These are phyloP conservation scores for Trametes sp. DNA, from an alignment of 1,284 basidiomycete species.

Conservation along the genomic window DNA sequence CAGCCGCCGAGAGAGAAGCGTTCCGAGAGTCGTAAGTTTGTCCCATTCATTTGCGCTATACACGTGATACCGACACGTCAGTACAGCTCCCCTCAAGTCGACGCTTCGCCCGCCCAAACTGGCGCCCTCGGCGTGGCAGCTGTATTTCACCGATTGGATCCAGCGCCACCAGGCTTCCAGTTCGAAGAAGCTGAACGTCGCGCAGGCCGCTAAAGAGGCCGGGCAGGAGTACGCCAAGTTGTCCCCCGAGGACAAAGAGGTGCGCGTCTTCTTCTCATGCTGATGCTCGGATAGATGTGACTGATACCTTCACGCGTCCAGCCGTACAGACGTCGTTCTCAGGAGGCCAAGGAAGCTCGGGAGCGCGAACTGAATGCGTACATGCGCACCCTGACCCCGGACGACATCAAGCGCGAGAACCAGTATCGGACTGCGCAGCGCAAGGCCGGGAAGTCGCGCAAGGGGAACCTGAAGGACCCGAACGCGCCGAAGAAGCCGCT, in stretches of 20 bases:
- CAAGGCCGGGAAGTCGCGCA: slow-evolving; percentile 92
- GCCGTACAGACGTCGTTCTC: slow-evolving; percentile 86
- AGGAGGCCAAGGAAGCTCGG: slow-evolving; percentile 83
- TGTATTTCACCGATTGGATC: slow-evolving; percentile 97
- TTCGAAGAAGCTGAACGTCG: slow-evolving; percentile 90
- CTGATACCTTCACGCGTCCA: slow-evolving; percentile 45
- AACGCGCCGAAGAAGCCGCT: slow-evolving; percentile 97
- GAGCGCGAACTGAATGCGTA: slow-evolving; percentile 87
- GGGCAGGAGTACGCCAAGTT: slow-evolving; percentile 89
- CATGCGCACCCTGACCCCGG: slow-evolving; percentile 90
- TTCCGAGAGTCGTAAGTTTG: slow-evolving; percentile 39
- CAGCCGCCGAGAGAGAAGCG: slow-evolving; percentile 42
- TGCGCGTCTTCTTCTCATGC: slow-evolving; percentile 45
- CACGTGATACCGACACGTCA: slow-evolving; percentile 36
- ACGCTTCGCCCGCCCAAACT: slow-evolving; percentile 88
- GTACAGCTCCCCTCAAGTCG: slow-evolving; percentile 65
- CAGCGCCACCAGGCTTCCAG: slow-evolving; percentile 85
- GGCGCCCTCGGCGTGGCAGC: slow-evolving; percentile 95
- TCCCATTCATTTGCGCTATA: slow-evolving; percentile 21
- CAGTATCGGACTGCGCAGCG: slow-evolving; percentile 90
- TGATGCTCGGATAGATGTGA: slow-evolving; percentile 38
- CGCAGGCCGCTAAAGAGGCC: slow-evolving; percentile 95
- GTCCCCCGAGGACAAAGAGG: slow-evolving; percentile 84
- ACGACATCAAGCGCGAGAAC: slow-evolving; percentile 96
- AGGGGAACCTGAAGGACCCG: slow-evolving; percentile 96